phyloP scores from a whole-genome alignment of 1,139 yeast species.

The Suhomyces taliae region DNA sequence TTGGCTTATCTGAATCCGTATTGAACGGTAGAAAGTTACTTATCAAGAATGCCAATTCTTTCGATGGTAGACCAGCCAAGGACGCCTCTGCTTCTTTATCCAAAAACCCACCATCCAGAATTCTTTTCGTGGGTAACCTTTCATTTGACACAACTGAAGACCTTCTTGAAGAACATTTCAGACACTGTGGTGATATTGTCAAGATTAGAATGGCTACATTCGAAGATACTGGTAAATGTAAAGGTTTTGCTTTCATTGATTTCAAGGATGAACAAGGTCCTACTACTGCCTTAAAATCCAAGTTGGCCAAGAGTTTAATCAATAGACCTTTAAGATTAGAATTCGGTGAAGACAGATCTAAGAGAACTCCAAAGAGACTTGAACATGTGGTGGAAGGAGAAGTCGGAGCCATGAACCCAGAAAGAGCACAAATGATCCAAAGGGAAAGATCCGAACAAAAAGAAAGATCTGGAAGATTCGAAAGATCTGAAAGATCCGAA shows the following conservation, averaged over 20 bases:
- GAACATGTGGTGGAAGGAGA: slow-evolving; percentile 1
- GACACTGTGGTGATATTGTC: slow-evolving; percentile 74
- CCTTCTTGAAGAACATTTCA: slow-evolving; percentile 71
- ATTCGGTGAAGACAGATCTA: slow-evolving; percentile 92
- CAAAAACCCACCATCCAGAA: slow-evolving; percentile 84
- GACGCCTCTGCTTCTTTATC: slow-evolving; percentile 43
- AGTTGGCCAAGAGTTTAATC: slow-evolving; percentile 62
- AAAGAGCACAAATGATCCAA: neutral
- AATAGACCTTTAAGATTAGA: slow-evolving; percentile 83
- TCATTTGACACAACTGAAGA: slow-evolving; percentile 92
- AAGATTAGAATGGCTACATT: slow-evolving; percentile 94
- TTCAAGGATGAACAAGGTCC: slow-evolving; percentile 80
- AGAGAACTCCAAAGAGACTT: slow-evolving; percentile 53
- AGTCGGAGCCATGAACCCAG: neutral
- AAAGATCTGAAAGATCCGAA: slow-evolving; percentile 1
- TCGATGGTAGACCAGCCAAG: slow-evolving; percentile 83
- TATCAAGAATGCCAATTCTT: slow-evolving; percentile 78
- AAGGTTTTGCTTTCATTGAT: slow-evolving; percentile 93
- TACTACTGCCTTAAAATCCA: slow-evolving; percentile 77
- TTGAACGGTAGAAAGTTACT: slow-evolving; percentile 84
- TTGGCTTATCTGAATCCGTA: slow-evolving; percentile 66
- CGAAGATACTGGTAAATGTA: slow-evolving; percentile 93
- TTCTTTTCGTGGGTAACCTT: slow-evolving; percentile 88
- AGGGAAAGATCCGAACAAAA: slow-evolving; percentile 48
- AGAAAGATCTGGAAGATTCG: slow-evolving; percentile 10